Evolutionary conservation across 208 protist genomes (phyloP), one percentile per base, ranked within the genome.

Genomic region (Trypanosoma grayi): DNA sequence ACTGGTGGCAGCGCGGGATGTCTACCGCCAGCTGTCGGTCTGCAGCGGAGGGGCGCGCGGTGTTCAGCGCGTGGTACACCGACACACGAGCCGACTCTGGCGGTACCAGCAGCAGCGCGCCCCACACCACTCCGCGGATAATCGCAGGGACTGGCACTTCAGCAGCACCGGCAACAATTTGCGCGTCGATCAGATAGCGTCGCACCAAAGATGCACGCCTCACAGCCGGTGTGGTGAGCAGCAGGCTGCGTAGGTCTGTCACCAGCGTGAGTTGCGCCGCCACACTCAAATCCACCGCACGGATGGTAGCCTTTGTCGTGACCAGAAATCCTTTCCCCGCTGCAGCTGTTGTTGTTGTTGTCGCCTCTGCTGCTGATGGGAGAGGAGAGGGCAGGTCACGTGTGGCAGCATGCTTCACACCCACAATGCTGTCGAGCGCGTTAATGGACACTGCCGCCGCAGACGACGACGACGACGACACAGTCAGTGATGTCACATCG

Each of bases 1-100:
- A 97, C 64, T 95, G 94, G 69, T 98, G 95, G 61, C 95, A 98
- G 44, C 97, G 85, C 0, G 93, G 94, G 30, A 98, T 91, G 66
- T 98, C 97, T 2, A 98, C 77, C 25, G 84, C 55, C 27, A 98
- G 85, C 70, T 98, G 97, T 14, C 89, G 77, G 58, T 98, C 94
- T 56, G 13, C 59, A 33, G 9, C 18, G 28, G 56, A 73, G 16
- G 53, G 30, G 16, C 54, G 13, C 2, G 66, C 3, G 14, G 66
- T 72, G 52, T 72, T 57, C 1, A 70, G 50, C 24, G 44, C 10
- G 66, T 67, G 16, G 51, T 61, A 60, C 61, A 63, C 10, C 25
- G 27, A 37, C 58, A 56, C 40, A 55, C 63, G 54, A 14, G 65
- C 34, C 48, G 63, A 16, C 0, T 73, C 50, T 0, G 69, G 45